phyloP scores from a whole-genome alignment of 257 asterid species.

The Solanum chiquidenum region DNA sequence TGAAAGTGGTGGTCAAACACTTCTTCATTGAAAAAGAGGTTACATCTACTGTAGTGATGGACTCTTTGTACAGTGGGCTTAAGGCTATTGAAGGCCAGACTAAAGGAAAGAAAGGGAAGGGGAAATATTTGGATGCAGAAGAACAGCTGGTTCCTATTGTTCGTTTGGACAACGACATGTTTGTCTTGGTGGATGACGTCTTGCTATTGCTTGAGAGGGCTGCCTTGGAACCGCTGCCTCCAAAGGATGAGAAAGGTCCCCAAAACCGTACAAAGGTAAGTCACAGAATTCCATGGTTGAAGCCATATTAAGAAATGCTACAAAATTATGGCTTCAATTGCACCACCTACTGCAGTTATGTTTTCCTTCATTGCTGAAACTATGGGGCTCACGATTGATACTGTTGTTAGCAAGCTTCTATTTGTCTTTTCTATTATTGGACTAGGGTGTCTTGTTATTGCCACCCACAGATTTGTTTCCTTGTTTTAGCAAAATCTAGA shows the following conservation, averaged over 20 bases:
- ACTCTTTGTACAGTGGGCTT: slow-evolving; percentile 82
- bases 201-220: slow-evolving; percentile 78
- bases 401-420: not conserved
- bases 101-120: slow-evolving; percentile 56
- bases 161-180: slow-evolving; percentile 54
- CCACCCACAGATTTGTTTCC: not conserved
- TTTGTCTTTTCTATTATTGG: not conserved
- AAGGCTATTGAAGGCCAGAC: slow-evolving; percentile 81
- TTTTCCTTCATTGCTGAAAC: not conserved
- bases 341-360: not conserved
- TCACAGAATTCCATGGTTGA: not conserved
- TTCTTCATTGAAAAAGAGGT: slow-evolving; percentile 95
- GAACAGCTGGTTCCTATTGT: slow-evolving; percentile 53
- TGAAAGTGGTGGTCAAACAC: slow-evolving; percentile 69
- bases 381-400: not conserved
- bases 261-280: slow-evolving; percentile 88
- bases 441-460: not conserved
- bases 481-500: not conserved
- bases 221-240: slow-evolving; percentile 83
- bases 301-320: not conserved
- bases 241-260: slow-evolving; percentile 94
- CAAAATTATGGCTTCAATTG: not conserved
- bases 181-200: slow-evolving; percentile 82
- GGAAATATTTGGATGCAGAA: slow-evolving; percentile 42
- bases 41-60: slow-evolving; percentile 94